Evolutionary conservation across 768 basidiomycete genomes (phyloP), one percentile per base, ranked within the genome.

Genomic region (Amanita phalloides): DNA sequence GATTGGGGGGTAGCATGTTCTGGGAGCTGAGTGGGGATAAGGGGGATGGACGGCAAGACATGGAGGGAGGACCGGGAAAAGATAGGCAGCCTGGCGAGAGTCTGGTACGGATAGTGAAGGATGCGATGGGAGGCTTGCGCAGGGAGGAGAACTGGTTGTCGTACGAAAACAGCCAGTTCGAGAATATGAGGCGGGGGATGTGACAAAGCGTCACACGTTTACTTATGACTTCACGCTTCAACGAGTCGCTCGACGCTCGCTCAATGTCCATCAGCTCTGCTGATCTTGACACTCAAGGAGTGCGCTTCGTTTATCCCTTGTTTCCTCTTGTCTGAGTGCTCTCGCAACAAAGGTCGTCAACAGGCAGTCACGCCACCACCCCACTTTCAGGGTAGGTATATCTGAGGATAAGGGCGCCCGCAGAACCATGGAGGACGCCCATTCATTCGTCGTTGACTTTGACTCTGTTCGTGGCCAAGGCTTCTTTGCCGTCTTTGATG

Each of bases 401-500:
- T 73, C 83, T 33, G 92, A 95, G 59, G 91, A 96, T 69, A 92
- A 84, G 67, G 90, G 93, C 44, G 77, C 86, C 50, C 74, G 96
- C 55, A 75, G 95, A 56, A 90, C 86, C 46, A 98, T 98, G 96
- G 96, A 98, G 68, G 96, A 98, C 64, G 82, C 91, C 6, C 93
- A 98, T 65, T 91, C 92, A 21, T 96, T 97, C 61, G 83, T 98
- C 53, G 87, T 94, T 55, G 94, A 98, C 64, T 99, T 89, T 65
- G 92, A 82, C 35, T 80, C 82, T 33, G 74, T 98, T 17, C 81
- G 86, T 41, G 96, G 96, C 0, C 96, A 99, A 64, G 96, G 94
- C 6, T 98, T 96, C 74, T 98, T 95, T 65, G 95, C 95, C 5
- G 82, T 99, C 42, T 99, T 98, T 60, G 96, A 99, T 60, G 96